A percentile compares a stretch with the other conserved stretches of the same genome.
Conservation (phyloP, 2,329 filamentous ascomycete genomes). For the Aquanectria penicillioides region DNA sequence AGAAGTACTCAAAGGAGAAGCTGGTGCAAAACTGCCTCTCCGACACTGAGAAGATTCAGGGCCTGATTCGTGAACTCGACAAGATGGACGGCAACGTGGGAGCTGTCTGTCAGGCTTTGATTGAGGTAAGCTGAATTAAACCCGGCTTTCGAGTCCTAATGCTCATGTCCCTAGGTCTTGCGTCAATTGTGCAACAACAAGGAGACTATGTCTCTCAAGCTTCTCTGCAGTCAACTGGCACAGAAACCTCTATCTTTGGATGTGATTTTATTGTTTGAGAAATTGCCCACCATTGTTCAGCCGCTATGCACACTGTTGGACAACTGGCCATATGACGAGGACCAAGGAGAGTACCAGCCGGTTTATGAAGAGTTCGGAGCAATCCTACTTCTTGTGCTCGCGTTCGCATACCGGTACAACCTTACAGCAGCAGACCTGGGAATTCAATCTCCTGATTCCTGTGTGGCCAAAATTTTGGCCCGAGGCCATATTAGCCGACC, state of each 20-base stretch:
- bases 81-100: constrained; percentile 92
- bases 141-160: background rate
- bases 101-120: constrained; percentile 81
- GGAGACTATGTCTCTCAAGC: constrained; percentile 83
- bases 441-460: constrained; percentile 67
- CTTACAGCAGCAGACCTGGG: constrained; percentile 73
- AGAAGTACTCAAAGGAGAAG: constrained; percentile 80
- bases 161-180: constrained; percentile 63
- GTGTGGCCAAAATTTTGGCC: constrained; percentile 73
- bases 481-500: constrained; percentile 66
- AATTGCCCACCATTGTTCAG: constrained; percentile 73
- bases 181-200: constrained; percentile 75
- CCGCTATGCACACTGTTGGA: constrained; percentile 81
- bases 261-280: constrained; percentile 79
- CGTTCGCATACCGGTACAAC: constrained; percentile 80
- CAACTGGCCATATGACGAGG: constrained; percentile 83
- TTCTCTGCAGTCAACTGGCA: constrained; percentile 77
- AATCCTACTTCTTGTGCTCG: constrained; percentile 77
- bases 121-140: constrained; percentile 63
- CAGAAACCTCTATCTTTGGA: constrained; percentile 78
- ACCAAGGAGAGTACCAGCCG: constrained; percentile 85
- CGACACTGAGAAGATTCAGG: constrained; percentile 79
- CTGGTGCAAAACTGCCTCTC: constrained; percentile 81
- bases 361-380: constrained; percentile 88
- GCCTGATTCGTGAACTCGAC: constrained; percentile 83